A percentile compares a stretch with the other conserved stretches of the same genome.
These are phyloP conservation scores for Cyberlindnera samutprakarnensis DNA, from an alignment of 805 yeast genomes.

Conservation along the genomic window DNA sequence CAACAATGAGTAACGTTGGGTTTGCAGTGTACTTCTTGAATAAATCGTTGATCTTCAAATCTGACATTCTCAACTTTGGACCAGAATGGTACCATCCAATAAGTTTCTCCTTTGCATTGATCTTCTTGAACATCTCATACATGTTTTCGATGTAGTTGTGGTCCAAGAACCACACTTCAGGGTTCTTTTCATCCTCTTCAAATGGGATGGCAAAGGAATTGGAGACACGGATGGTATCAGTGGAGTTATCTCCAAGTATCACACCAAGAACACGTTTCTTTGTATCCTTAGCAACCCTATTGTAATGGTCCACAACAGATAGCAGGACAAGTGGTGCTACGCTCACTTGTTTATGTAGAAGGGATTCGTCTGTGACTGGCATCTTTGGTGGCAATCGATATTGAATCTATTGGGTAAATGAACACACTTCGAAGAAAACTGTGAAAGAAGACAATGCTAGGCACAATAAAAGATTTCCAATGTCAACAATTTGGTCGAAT, in stretches of 20 bases:
- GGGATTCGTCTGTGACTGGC: constrained; percentile 16
- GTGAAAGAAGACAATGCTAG: too few species aligned
- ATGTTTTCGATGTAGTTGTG: constrained; percentile 93
- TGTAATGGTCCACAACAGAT: constrained; percentile 93
- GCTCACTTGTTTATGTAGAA: constrained; percentile 52
- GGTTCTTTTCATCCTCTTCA: constrained; percentile 90
- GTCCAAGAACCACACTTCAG: constrained; percentile 93
- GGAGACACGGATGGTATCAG: constrained; percentile 58
- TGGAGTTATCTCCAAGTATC: constrained; percentile 70
- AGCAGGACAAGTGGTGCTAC: constrained; percentile 94
- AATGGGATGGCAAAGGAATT: constrained; percentile 97
- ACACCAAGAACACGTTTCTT: constrained; percentile 92
- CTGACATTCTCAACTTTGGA: constrained; percentile 83
- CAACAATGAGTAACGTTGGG: constrained; percentile 84
- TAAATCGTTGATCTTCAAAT: constrained; percentile 82
- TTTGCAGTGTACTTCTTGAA: constrained; percentile 76
- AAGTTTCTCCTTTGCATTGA: constrained; percentile 91
- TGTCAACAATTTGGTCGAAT: too few species aligned
- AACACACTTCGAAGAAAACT: too few species aligned
- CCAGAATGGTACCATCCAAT: constrained; percentile 99
- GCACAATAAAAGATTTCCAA: too few species aligned
- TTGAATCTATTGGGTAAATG: too few species aligned
- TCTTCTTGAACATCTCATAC: constrained; percentile 97
- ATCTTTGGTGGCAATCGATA: too few species aligned
- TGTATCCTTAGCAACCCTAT: constrained; percentile 67